A percentile compares a stretch with the other conserved stretches of the same genome.
Conservation (phyloP, 2,329 filamentous ascomycete species). For the Pseudodiploospora longispora region DNA sequence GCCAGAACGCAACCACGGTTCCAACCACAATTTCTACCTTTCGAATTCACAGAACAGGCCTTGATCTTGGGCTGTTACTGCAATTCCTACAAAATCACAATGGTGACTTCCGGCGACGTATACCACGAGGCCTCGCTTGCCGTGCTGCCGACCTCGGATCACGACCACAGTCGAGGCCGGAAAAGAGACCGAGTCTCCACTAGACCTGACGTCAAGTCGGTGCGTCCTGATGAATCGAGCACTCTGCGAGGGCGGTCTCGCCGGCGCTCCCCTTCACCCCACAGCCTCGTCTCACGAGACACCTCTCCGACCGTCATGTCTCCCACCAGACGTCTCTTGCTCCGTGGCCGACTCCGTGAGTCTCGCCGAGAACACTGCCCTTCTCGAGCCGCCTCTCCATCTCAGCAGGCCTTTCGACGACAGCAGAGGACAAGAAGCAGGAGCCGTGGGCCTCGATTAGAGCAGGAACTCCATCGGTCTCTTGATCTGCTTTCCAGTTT, state of each 20-base stretch:
- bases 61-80: background rate
- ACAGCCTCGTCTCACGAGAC: constrained; percentile 22
- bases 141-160: constrained; percentile 15
- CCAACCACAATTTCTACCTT: background rate
- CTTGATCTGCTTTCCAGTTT: constrained; percentile 24
- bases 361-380: constrained; percentile 37
- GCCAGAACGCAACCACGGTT: background rate
- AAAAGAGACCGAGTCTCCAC: constrained; percentile 32
- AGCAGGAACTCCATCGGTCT: constrained; percentile 20
- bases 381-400: constrained; percentile 28
- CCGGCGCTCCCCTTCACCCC: constrained; percentile 30
- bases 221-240: constrained; percentile 33
- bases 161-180: constrained; percentile 27
- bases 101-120: constrained; percentile 10
- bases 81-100: background rate
- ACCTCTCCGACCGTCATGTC: constrained; percentile 28
- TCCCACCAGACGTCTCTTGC: constrained; percentile 32
- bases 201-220: constrained; percentile 21
- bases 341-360: constrained; percentile 32
- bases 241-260: constrained; percentile 34
- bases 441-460: constrained; percentile 25
- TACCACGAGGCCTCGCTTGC: constrained; percentile 16
- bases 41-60: background rate
- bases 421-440: constrained; percentile 31
- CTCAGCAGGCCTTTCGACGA: constrained; percentile 24